Evolutionary conservation across 768 basidiomycete genomes (phyloP).

Genomic region (Lactifluus pinguis): DNA sequence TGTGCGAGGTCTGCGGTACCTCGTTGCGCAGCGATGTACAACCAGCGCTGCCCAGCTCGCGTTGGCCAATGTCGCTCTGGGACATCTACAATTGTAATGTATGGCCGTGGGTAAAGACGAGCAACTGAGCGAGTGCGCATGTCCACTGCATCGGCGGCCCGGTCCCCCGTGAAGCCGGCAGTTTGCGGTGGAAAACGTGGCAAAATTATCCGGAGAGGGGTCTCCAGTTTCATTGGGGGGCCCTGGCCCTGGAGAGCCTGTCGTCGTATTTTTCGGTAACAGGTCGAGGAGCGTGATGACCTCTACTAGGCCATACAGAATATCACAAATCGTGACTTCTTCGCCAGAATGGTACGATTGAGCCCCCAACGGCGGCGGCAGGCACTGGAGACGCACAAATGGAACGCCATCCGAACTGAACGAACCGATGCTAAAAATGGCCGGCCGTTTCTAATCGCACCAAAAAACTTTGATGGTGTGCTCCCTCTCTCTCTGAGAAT

Average conservation of each 20-base stretch:
- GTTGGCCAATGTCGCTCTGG: slow-evolving; percentile 5
- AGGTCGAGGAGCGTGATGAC: too few relatives aligned
- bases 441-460: slow-evolving; percentile 27
- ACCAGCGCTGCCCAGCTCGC: slow-evolving; percentile 12
- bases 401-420: too few relatives aligned
- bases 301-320: neutral
- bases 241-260: too few relatives aligned
- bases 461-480: slow-evolving; percentile 22
- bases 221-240: too few relatives aligned
- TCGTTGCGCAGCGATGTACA: slow-evolving; percentile 15
- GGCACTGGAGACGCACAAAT: too few relatives aligned
- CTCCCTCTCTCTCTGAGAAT: slow-evolving; percentile 17
- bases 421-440: slow-evolving; percentile 23
- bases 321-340: neutral
- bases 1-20: slow-evolving; percentile 1
- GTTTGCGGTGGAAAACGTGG: neutral
- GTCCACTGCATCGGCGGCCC: neutral
- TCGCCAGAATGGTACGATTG: slow-evolving; percentile 5
- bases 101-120: slow-evolving; percentile 17
- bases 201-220: neutral
- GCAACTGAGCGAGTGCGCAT: neutral
- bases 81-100: slow-evolving; percentile 19
- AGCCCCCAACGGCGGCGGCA: too few relatives aligned
- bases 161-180: neutral
- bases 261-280: too few relatives aligned